A percentile compares a stretch with the other conserved stretches of the same genome.
phyloP scores from a whole-genome alignment of 108 stramenopile genomes.

The Tribonema minus region DNA sequence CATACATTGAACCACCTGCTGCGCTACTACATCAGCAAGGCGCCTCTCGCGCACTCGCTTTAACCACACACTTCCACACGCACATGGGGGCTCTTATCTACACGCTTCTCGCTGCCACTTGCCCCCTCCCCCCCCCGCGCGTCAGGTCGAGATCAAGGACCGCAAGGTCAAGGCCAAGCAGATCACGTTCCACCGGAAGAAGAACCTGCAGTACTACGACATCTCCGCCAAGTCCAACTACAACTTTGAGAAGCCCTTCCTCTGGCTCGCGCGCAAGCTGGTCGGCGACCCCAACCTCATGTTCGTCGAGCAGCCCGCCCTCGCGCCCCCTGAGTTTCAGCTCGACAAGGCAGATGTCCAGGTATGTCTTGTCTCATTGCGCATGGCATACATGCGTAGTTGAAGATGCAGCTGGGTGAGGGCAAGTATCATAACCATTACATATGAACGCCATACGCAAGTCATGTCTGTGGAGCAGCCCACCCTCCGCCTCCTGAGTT shows the following conservation, averaged over 20 bases:
- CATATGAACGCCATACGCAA: too few species aligned
- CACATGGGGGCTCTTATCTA: too few species aligned
- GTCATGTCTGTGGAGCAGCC: slow-evolving; percentile 96
- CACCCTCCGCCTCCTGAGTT: slow-evolving; percentile 93
- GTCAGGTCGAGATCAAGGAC: slow-evolving; percentile 93
- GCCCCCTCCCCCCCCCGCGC: background rate
- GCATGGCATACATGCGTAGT: too few species aligned
- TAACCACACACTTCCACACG: too few species aligned
- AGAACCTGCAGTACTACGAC: slow-evolving; percentile 99
- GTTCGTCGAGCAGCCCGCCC: slow-evolving; percentile 95
- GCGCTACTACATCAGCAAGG: background rate
- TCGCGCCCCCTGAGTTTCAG: slow-evolving; percentile 91
- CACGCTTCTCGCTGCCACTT: background rate
- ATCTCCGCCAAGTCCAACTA: slow-evolving; percentile 99
- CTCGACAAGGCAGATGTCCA: slow-evolving; percentile 82
- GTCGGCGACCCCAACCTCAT: slow-evolving; percentile 88
- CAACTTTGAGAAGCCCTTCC: slow-evolving; percentile 99
- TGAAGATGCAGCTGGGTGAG: too few species aligned
- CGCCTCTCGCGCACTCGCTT: background rate
- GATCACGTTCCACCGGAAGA: slow-evolving; percentile 99
- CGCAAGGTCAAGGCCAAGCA: slow-evolving; percentile 99
- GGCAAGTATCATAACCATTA: too few species aligned
- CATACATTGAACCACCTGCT: too few species aligned
- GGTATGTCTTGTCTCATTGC: background rate
- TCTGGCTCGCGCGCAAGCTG: slow-evolving; percentile 97